A percentile compares a stretch with the other conserved stretches of the same genome.
These are phyloP conservation scores for Solanum hybrid DNA, from an alignment of 305 asterid genomes.

Conservation along the genomic window DNA sequence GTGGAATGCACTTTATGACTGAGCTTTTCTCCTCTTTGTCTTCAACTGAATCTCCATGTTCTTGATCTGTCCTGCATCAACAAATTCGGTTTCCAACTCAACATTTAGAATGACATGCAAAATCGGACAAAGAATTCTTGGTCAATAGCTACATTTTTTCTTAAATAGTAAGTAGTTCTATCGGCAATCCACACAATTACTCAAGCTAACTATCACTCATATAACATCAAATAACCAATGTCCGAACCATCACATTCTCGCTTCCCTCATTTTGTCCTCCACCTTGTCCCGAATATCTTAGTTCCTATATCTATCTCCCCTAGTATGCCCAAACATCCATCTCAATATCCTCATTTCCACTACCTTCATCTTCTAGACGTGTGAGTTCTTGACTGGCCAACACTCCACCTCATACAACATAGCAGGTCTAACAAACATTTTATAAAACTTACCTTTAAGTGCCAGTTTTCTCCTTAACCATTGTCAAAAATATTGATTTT, in stretches of 20 bases:
- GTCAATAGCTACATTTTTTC: background rate
- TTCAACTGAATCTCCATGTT: conserved; percentile 36
- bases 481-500: background rate
- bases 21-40: conserved; percentile 44
- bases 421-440: background rate
- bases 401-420: background rate
- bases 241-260: background rate
- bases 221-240: background rate
- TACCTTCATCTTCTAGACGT: background rate
- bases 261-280: background rate
- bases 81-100: background rate
- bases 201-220: background rate
- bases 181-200: background rate
- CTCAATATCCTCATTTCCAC: background rate
- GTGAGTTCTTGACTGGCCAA: background rate
- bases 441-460: background rate
- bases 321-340: background rate
- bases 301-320: background rate
- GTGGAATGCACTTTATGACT: conserved; percentile 71
- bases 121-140: background rate
- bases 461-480: background rate
- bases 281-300: background rate
- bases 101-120: background rate
- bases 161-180: background rate
- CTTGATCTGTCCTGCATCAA: conserved; percentile 45